Evolutionary conservation across 2,329 filamentous ascomycete genomes (phyloP).

Genomic region (Aspergillus aculeatinus): DNA sequence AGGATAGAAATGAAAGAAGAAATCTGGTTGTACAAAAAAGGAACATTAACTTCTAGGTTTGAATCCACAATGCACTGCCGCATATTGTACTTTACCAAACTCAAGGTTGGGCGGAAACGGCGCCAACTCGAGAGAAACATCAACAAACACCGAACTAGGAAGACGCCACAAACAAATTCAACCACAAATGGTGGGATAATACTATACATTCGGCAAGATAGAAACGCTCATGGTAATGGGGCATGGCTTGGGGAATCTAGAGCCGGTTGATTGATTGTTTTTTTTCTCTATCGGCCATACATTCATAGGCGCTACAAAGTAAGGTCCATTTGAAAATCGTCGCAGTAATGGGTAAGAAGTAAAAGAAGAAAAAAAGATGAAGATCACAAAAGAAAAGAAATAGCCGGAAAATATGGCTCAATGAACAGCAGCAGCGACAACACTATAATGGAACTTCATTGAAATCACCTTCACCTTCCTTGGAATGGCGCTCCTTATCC

Average conservation of each 20-base stretch:
- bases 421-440: background rate
- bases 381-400: constrained; percentile 8
- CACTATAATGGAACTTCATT: constrained; percentile 36
- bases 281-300: background rate
- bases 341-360: background rate
- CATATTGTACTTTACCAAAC: background rate
- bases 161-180: background rate
- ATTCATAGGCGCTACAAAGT: background rate
- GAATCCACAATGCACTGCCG: background rate
- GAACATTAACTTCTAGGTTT: too few species aligned
- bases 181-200: background rate
- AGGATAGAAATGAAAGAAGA: too few species aligned
- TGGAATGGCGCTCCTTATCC: constrained; percentile 29
- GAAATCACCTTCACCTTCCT: constrained; percentile 35
- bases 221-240: too few species aligned
- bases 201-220: background rate
- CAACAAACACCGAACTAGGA: background rate
- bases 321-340: background rate
- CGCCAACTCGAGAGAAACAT: background rate
- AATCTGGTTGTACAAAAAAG: too few species aligned
- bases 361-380: background rate
- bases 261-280: background rate
- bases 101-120: background rate
- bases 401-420: constrained; percentile 10
- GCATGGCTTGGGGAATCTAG: too few species aligned